These are phyloP conservation scores for Erucastrum elatum DNA, from an alignment of 345 rosid genomes.

Conservation along the genomic window DNA sequence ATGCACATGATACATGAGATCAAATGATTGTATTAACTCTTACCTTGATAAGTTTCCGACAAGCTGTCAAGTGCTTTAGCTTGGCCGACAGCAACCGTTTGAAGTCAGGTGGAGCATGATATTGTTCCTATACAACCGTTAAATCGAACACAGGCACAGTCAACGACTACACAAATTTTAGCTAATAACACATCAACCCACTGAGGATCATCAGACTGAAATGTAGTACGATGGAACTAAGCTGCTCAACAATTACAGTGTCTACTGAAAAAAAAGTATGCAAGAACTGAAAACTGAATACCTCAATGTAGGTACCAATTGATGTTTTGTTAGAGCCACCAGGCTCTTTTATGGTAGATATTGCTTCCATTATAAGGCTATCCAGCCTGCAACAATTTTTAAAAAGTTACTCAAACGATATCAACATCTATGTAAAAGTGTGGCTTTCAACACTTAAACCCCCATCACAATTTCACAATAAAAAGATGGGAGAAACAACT, in stretches of 20 bases:
- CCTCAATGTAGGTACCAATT: constrained; percentile 92
- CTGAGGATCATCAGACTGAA: too few species aligned
- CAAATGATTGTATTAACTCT: constrained; percentile 3
- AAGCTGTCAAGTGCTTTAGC: constrained; percentile 67
- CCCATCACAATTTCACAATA: neutral
- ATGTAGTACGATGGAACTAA: too few species aligned
- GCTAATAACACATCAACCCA: too few species aligned
- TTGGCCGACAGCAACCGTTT: constrained; percentile 81
- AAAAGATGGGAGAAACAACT: constrained; percentile 9
- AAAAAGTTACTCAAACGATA: neutral
- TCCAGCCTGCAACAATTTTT: constrained; percentile 61
- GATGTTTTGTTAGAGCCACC: constrained; percentile 87
- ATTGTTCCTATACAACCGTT: constrained; percentile 66
- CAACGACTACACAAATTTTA: too few species aligned
- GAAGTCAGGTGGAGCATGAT: constrained; percentile 89
- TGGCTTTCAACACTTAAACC: neutral
- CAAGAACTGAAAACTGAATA: constrained; percentile 35
- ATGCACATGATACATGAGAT: constrained; percentile 11
- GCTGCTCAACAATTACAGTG: too few species aligned
- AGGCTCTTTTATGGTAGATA: constrained; percentile 81
- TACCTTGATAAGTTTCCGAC: constrained; percentile 86
- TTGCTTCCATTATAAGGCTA: constrained; percentile 85
- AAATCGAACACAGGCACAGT: neutral
- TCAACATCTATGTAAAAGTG: neutral
- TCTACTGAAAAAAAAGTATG: too few species aligned